These are phyloP conservation scores for Drechmeria coniospora DNA, from an alignment of 2,329 filamentous ascomycete genomes.

Conservation along the genomic window DNA sequence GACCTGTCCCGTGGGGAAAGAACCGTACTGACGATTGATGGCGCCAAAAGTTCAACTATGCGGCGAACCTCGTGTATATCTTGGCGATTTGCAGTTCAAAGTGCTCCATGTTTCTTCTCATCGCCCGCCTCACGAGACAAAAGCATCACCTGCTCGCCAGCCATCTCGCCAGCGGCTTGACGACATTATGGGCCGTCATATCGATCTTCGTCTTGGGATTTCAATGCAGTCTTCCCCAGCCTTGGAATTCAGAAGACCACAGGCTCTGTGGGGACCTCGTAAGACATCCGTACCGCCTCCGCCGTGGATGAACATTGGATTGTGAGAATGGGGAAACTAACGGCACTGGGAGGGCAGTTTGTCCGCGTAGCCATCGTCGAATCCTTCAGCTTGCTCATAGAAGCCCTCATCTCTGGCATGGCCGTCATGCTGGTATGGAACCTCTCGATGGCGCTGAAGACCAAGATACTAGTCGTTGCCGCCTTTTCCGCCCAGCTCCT, in stretches of 20 bases:
- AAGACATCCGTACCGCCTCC: neutral
- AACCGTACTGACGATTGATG: neutral
- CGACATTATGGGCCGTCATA: slow-evolving; percentile 2
- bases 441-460: slow-evolving; percentile 5
- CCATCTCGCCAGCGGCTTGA: slow-evolving; percentile 3
- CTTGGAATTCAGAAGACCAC: slow-evolving; percentile 3
- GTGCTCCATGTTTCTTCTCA: slow-evolving; percentile 7
- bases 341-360: too few relatives aligned
- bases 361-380: slow-evolving; percentile 5
- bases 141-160: slow-evolving; percentile 4
- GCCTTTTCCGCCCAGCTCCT: slow-evolving; percentile 8
- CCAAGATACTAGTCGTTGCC: slow-evolving; percentile 6
- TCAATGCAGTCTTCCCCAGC: slow-evolving; percentile 3
- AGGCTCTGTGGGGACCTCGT: slow-evolving; percentile 3
- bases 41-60: slow-evolving; percentile 3
- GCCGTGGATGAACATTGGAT: too few relatives aligned
- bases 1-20: neutral
- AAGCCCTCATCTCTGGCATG: slow-evolving; percentile 5
- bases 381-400: slow-evolving; percentile 4
- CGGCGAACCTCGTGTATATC: slow-evolving; percentile 6
- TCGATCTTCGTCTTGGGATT: slow-evolving; percentile 4
- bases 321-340: too few relatives aligned
- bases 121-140: slow-evolving; percentile 5
- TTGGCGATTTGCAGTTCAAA: slow-evolving; percentile 6
- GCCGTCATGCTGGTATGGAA: slow-evolving; percentile 5